These are phyloP conservation scores for Penicillium cinerascens DNA, from an alignment of 495 filamentous ascomycete genomes.

Conservation along the genomic window DNA sequence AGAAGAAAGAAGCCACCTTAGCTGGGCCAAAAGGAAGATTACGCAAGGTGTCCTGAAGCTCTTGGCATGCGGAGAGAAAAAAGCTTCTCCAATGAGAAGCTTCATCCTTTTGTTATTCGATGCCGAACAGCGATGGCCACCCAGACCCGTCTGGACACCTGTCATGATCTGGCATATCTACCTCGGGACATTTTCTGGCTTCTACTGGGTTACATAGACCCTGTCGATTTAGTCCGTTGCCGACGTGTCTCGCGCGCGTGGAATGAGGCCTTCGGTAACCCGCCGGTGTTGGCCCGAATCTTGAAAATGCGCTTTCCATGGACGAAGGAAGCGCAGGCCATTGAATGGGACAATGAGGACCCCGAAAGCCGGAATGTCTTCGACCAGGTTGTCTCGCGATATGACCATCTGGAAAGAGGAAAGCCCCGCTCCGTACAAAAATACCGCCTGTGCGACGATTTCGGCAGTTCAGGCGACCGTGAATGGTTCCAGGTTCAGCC, in stretches of 20 bases:
- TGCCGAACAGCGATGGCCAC: slow-evolving; percentile 6
- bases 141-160: not conserved
- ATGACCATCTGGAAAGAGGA: slow-evolving; percentile 51
- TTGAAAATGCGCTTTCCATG: slow-evolving; percentile 52
- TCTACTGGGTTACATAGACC: slow-evolving; percentile 39
- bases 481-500: slow-evolving; percentile 50
- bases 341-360: slow-evolving; percentile 1
- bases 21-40: slow-evolving; percentile 10
- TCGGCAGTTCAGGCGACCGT: slow-evolving; percentile 31
- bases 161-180: slow-evolving; percentile 28
- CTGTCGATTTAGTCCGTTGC: slow-evolving; percentile 50
- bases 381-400: slow-evolving; percentile 53
- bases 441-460: slow-evolving; percentile 34
- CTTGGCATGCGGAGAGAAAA: slow-evolving; percentile 39
- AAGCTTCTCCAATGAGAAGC: slow-evolving; percentile 18
- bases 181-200: slow-evolving; percentile 46
- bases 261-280: slow-evolving; percentile 51
- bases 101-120: slow-evolving; percentile 1
- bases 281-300: slow-evolving; percentile 41
- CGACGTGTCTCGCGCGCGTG: slow-evolving; percentile 55
- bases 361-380: slow-evolving; percentile 45
- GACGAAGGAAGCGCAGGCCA: slow-evolving; percentile 45
- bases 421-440: slow-evolving; percentile 49
- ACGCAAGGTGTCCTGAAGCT: slow-evolving; percentile 50
- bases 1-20: slow-evolving; percentile 11